Evolutionary conservation across 2,329 filamentous ascomycete species (phyloP), one percentile per base, ranked within the genome.

Genomic region (Drechslerella dactyloides): DNA sequence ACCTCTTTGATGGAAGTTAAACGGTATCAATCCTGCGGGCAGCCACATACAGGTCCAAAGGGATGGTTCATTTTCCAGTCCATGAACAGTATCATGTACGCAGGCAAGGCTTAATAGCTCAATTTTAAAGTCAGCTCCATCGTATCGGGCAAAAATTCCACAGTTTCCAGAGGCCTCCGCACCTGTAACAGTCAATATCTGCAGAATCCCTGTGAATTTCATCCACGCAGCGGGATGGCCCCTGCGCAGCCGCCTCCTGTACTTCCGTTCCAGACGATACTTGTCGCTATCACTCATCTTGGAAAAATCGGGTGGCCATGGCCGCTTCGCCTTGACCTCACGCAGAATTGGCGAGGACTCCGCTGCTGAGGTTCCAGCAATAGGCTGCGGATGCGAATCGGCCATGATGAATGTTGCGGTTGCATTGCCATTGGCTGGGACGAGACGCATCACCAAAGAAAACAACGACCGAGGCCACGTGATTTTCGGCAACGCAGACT

Each of bases 211-310:
- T 10, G 69, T 73, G 33, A 68, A 66, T 40, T 62, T 73, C 69
- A 73, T 73, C 69, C 69, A 73, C 17, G 17, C 42, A 3, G 53
- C 51, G 13, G 69, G 56, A 37, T 68, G 46, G 7, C 48, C 57
- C 8, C 54, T 57, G 2, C 69, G 40, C 6, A 65, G 19, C 5
- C 69, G 35, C 33, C 69, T 51, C 35, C 63, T 73, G 33, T 73
- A 73, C 44, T 73, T 73, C 40, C 69, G 48, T 35, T 73, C 69
- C 10, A 66, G 48, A 30, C 69, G 61, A 37, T 73, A 73, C 8
- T 27, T 33, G 37, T 73, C 69, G 44, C 44, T 54, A 0, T 62
- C 56, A 24, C 57, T 73, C 57, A 73, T 64, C 48, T 73, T 66
- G 6, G 51, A 53, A 17, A 73, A 55, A 27, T 68, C 63, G 8